Conservation (phyloP, 2,329 filamentous ascomycete species). For the Monosporascus ibericus region DNA sequence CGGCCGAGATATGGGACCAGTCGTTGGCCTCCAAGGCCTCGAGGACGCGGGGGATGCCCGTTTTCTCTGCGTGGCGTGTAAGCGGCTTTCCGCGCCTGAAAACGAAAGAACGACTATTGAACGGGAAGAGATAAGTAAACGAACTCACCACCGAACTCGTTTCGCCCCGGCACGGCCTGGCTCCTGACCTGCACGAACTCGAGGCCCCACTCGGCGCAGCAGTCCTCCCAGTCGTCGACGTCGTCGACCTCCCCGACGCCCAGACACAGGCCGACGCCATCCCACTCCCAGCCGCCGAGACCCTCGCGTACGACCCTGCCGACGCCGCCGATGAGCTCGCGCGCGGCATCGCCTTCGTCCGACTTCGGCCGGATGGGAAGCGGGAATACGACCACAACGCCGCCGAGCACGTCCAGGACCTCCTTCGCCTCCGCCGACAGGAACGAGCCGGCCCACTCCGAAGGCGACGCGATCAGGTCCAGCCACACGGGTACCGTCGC, state of each 20-base stretch:
- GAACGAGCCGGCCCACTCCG: slow-evolving; percentile 54
- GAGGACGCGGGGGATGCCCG: slow-evolving; percentile 50
- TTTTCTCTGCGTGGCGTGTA: slow-evolving; percentile 40
- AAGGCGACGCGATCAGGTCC: slow-evolving; percentile 48
- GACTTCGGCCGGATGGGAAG: slow-evolving; percentile 26
- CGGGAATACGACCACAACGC: slow-evolving; percentile 49
- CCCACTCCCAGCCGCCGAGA: slow-evolving; percentile 57
- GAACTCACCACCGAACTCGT: slow-evolving; percentile 53
- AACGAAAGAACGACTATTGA: not conserved
- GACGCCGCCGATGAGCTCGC: slow-evolving; percentile 44
- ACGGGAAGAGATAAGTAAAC: not conserved
- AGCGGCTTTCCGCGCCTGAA: not conserved
- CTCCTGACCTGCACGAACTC: slow-evolving; percentile 55
- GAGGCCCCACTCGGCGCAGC: slow-evolving; percentile 49
- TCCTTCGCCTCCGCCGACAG: slow-evolving; percentile 55
- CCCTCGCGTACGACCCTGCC: slow-evolving; percentile 50
- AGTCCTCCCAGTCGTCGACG: slow-evolving; percentile 56
- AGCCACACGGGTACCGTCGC: slow-evolving; percentile 60
- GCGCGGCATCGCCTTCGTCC: slow-evolving; percentile 20
- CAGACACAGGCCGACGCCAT: slow-evolving; percentile 56
- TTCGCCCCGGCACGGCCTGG: slow-evolving; percentile 33
- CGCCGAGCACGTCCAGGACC: slow-evolving; percentile 56
- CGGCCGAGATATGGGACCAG: slow-evolving; percentile 41
- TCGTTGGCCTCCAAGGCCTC: slow-evolving; percentile 63
- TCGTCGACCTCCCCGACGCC: slow-evolving; percentile 42